Evolutionary conservation across 2,329 filamentous ascomycete species (phyloP).

Genomic region (Alternaria sp.): DNA sequence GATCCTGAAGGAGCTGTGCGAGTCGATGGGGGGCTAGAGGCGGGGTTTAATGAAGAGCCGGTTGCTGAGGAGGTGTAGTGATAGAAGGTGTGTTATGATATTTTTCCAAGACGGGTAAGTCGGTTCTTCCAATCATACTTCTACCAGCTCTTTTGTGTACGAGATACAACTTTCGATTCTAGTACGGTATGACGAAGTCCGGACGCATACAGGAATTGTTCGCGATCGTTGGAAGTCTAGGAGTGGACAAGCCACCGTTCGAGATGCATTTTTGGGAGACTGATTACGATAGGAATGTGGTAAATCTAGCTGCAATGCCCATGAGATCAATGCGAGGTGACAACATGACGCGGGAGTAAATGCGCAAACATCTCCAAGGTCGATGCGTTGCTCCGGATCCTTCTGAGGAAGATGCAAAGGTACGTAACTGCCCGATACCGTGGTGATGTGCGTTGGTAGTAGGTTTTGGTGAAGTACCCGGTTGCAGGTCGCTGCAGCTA

Average conservation of each 20-base stretch:
- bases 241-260: neutral
- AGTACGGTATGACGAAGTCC: neutral
- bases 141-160: neutral
- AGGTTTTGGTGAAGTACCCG: neutral
- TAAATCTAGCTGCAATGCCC: neutral
- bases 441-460: neutral
- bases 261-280: neutral
- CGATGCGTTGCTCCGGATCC: neutral
- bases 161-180: neutral
- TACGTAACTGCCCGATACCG: neutral
- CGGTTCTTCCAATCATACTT: neutral
- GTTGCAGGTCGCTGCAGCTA: neutral
- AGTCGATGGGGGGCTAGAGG: neutral
- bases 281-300: neutral
- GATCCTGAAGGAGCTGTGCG: neutral
- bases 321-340: neutral
- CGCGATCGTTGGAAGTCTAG: neutral
- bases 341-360: neutral
- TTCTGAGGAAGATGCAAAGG: neutral
- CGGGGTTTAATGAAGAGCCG: neutral
- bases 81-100: neutral
- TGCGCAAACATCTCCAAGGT: neutral
- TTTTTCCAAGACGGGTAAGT: neutral
- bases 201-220: neutral
- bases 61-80: neutral